phyloP scores from a whole-genome alignment of 306 rosid species.

The Corylus avellana region DNA sequence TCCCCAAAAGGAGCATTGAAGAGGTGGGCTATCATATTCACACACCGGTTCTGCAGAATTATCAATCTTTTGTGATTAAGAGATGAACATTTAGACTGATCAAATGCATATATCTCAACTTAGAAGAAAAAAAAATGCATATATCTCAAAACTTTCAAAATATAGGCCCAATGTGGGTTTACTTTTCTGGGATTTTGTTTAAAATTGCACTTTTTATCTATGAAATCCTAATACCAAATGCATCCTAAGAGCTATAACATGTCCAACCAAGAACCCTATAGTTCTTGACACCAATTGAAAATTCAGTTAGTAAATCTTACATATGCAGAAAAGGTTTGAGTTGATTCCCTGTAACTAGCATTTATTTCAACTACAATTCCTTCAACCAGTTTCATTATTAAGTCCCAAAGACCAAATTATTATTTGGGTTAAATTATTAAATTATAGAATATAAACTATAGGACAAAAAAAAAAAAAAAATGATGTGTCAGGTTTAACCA shows the following conservation, averaged over 20 bases:
- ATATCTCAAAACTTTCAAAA: not conserved
- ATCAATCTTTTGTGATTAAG: not conserved
- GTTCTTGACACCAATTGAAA: not conserved
- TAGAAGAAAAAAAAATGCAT: too few species aligned
- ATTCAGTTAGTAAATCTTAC: not conserved
- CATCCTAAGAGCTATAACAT: not conserved
- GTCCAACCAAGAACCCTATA: not conserved
- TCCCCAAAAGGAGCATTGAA: conserved; percentile 73
- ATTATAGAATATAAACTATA: too few species aligned
- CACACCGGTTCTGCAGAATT: conserved; percentile 76
- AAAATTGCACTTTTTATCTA: too few species aligned
- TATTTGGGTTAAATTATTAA: too few species aligned
- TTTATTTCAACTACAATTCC: too few species aligned
- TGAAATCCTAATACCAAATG: too few species aligned
- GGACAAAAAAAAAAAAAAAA: too few species aligned
- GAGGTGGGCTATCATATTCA: conserved; percentile 84
- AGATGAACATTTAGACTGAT: not conserved
- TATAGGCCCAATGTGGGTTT: not conserved
- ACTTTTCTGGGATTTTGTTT: too few species aligned
- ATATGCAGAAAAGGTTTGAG: not conserved
- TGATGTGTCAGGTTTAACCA: too few species aligned
- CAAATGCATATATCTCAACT: not conserved
- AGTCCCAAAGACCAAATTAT: too few species aligned
- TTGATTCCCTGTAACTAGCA: too few species aligned
- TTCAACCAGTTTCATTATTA: too few species aligned